Conservation (phyloP, 2,329 filamentous ascomycete genomes). For the Hypomyces rosellus region DNA sequence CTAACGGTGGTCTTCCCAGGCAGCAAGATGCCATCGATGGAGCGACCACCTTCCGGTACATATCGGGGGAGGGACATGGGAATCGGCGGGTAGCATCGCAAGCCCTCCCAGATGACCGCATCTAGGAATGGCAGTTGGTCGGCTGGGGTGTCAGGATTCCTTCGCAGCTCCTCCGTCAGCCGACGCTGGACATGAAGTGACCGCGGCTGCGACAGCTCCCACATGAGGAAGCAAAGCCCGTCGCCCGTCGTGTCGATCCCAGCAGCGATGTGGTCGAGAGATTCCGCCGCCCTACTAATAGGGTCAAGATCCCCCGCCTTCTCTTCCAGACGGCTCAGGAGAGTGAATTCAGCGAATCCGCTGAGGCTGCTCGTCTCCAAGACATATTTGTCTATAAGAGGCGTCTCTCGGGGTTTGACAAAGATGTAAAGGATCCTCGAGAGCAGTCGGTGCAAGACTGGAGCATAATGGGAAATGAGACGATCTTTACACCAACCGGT, state of each 20-base stretch:
- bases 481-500: constrained; percentile 38
- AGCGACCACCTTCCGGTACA: constrained; percentile 47
- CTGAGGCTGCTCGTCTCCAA: constrained; percentile 42
- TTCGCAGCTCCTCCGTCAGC: constrained; percentile 46
- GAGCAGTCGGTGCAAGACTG: constrained; percentile 42
- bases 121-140: constrained; percentile 55
- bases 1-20: constrained; percentile 52
- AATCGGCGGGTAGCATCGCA: constrained; percentile 58
- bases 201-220: constrained; percentile 58
- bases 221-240: constrained; percentile 64
- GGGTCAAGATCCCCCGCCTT: constrained; percentile 41
- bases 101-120: constrained; percentile 55
- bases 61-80: constrained; percentile 61
- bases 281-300: constrained; percentile 58
- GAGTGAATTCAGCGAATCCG: constrained; percentile 46
- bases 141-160: constrained; percentile 32
- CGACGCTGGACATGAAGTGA: constrained; percentile 44
- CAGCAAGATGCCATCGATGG: constrained; percentile 49
- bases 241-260: constrained; percentile 69
- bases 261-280: constrained; percentile 64
- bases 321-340: constrained; percentile 52
- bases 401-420: constrained; percentile 49
- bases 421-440: constrained; percentile 41
- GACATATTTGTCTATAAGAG: constrained; percentile 54
- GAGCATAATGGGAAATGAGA: constrained; percentile 52